Evolutionary conservation across 2,329 filamentous ascomycete species (phyloP), one percentile per base, ranked within the genome.

Genomic region (Exophiala lecanii-corni): DNA sequence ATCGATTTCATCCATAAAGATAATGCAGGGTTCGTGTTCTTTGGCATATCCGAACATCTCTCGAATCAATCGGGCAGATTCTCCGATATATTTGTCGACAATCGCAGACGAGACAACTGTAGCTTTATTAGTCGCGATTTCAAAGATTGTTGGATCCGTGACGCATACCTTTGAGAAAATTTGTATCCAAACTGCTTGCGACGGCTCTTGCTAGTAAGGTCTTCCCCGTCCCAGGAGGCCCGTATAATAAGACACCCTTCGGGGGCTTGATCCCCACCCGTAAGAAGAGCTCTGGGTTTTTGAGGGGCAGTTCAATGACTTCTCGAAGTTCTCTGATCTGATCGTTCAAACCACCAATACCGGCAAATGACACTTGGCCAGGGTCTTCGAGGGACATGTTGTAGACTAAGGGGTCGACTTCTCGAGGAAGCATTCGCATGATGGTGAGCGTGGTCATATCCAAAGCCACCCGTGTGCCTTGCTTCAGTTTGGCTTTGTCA

Each of bases 1-100:
- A 62, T 98, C 92, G 62, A 98, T 98, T 71, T 98, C 92, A 75
- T 98, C 94, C 92, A 98, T 98, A 78, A 98, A 98, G 70, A 98
- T 98, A 67, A 98, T 98, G 67, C 92, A 98, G 28, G 92, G 92
- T 68, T 98, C 92, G 66, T 98, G 92, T 66, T 98, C 94, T 70
- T 96, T 97, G 59, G 94, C 92, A 62, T 98, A 98, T 45, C 92
- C 94, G 62, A 98, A 98, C 94, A 98, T 98, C 68, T 98, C 92
- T 65, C 92, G 83, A 61, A 98, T 98, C 55, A 98, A 75, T 55
- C 94, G 84, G 26, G 92, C 92, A 9, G 92, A 98, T 71, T 98
- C 92, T 67, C 92, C 92, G 54, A 98, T 98, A 64, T 98, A 98
- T 69, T 98, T 98, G 75, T 98, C 94, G 51, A 98, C 92, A 61